Evolutionary conservation across 176 grass and related monocot genomes (phyloP), one percentile per base, ranked within the genome.

Genomic region (Rhynchospora tenuis): DNA sequence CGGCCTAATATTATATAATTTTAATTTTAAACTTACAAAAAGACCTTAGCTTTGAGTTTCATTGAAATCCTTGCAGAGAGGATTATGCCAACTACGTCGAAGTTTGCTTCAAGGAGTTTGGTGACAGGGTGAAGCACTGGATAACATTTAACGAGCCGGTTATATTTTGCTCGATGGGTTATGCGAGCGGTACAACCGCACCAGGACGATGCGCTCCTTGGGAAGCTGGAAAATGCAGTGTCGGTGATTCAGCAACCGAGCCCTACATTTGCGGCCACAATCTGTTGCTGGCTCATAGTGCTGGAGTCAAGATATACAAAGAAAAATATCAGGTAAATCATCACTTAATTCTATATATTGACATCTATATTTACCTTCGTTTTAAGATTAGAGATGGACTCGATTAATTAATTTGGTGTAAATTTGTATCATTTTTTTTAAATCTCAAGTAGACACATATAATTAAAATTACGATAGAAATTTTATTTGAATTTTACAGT

Each of bases 81-180:
- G 88, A 89, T 55, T 89, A 78, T 54, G 48, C 78, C 15, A 78
- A 86, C 9, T 89, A 85, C 19, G 88, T 75, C 1, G 85, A 90
- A 8, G 70, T 92, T 10, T 89, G 87, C 72, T 89, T 92, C 46
- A 78, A 61, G 77, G 84, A 83, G 77, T 92, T 92, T 38, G 90
- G 90, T 17, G 87, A 92, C 59, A 85, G 90, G 64, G 87, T 92
- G 74, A 87, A 92, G 43, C 46, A 84, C 50, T 92, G 90, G 90
- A 89, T 61, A 12, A 89, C 90, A 24, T 89, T 92, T 64, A 92
- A 92, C 27, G 90, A 93, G 61, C 91, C 88, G 48, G 56, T 26
- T 59, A 73, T 80, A 9, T 88, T 84, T 8, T 61, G 86, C n/a
- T 15, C 54, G 28, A 4, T 6, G 20, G 88, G 88, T 59, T 90